Percentiles rank a stretch among this genome's conserved stretches.
These are phyloP conservation scores for Hypoxylon subgilvum DNA, from an alignment of 495 filamentous ascomycete genomes.

Conservation along the genomic window DNA sequence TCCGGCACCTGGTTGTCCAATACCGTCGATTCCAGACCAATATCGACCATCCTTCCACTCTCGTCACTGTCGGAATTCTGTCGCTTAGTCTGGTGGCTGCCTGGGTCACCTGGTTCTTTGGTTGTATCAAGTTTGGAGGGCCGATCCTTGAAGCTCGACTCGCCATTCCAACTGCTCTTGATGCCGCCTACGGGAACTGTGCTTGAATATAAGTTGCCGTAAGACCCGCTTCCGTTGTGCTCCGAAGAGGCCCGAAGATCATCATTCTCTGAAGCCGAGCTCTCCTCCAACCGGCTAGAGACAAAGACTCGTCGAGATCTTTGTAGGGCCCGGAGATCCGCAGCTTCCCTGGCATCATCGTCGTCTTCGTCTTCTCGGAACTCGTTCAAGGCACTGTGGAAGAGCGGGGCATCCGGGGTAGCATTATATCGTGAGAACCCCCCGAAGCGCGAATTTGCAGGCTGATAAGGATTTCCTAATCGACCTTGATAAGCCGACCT, in stretches of 20 bases:
- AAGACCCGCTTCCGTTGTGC: slow-evolving; percentile 53
- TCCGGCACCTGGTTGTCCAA: slow-evolving; percentile 65
- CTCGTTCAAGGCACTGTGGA: slow-evolving; percentile 78
- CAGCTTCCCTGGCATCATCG: slow-evolving; percentile 88
- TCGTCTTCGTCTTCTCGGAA: slow-evolving; percentile 90
- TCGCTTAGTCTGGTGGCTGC: slow-evolving; percentile 49
- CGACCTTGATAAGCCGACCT: slow-evolving; percentile 48
- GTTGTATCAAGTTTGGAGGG: slow-evolving; percentile 41
- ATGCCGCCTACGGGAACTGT: slow-evolving; percentile 57
- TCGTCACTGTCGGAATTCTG: slow-evolving; percentile 57
- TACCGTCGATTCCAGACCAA: slow-evolving; percentile 74
- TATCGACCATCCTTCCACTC: slow-evolving; percentile 78
- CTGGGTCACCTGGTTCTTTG: slow-evolving; percentile 53
- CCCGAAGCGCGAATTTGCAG: slow-evolving; percentile 67
- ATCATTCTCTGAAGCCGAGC: slow-evolving; percentile 77
- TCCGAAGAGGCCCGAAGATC: slow-evolving; percentile 62
- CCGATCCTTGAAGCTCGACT: slow-evolving; percentile 47
- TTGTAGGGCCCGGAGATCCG: slow-evolving; percentile 91
- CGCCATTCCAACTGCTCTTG: slow-evolving; percentile 65
- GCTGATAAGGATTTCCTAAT: slow-evolving; percentile 74
- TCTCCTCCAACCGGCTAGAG: slow-evolving; percentile 76
- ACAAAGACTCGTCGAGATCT: slow-evolving; percentile 87
- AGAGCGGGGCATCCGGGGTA: slow-evolving; percentile 81
- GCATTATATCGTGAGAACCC: slow-evolving; percentile 75
- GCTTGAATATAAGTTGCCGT: slow-evolving; percentile 43